Evolutionary conservation across 1,284 basidiomycete genomes (phyloP), one percentile per base, ranked within the genome.

Genomic region (Takashimella koratensis): DNA sequence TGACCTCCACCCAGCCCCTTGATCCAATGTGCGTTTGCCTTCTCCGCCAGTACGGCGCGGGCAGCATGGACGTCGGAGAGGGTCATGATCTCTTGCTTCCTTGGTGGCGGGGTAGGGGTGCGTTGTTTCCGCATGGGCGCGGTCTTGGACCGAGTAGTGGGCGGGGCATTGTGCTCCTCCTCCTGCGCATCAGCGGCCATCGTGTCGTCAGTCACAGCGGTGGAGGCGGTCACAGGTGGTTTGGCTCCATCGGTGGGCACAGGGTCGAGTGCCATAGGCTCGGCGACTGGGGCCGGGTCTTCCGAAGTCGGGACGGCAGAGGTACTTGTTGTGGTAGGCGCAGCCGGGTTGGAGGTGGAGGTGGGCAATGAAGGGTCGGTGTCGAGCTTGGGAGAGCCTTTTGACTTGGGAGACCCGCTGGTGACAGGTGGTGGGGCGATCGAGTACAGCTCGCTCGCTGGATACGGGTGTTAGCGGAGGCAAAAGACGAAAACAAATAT

Each of bases 1-100:
- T 73, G 71, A 0, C 73, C 73, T 1, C 73, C 73, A 19, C 73
- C 73, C 8, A 75, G 58, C 4, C 73, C 73, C 55, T 70, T 72
- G 22, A 67, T 54, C 73, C 73, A 75, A 53, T 75, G 73, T 43
- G 66, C 62, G 56, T 75, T 75, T 1, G 73, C 73, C 60, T 69
- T 71, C 27, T 73, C 73, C 2, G 73, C 73, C 27, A 75, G 56
- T 3, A 67, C 67, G 5, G 66, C 70, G 19, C 65, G 56, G 2
- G 70, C 68, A 3, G 66, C 64, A 49, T 67, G 46, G 2, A 75
- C 66, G 57, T 75, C 73, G n/a, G 64, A 63, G 5, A 73, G 63
- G 5, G 73, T 75, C 46, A 75, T 68, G 22, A 75, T 65, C 36
- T 66, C 66, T 20, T 69, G 57, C 47, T 66, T 66, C 47, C 65